Conservation (phyloP, 345 rosid species). For the Geranium brycei region DNA sequence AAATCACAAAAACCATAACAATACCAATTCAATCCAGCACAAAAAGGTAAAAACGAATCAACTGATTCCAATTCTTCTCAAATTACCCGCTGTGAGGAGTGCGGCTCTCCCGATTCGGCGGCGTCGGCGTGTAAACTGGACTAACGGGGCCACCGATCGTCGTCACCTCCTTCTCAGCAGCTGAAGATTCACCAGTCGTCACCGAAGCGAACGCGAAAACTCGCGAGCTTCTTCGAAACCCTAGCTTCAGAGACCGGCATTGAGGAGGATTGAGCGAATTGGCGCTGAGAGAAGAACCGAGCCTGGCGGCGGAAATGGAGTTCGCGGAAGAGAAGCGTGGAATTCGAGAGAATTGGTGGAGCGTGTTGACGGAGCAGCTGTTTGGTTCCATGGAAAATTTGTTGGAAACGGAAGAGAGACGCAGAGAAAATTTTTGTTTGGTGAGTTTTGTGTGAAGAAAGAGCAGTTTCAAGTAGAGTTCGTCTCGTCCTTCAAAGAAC, state of each 20-base stretch:
- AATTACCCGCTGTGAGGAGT: slow-evolving; percentile 94
- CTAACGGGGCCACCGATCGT: slow-evolving; percentile 17
- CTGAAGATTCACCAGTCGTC: slow-evolving; percentile 7
- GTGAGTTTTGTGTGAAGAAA: no score
- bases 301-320: slow-evolving; percentile 10
- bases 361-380: no score
- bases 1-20: no score
- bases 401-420: no score
- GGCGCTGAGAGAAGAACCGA: no score
- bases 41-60: neutral
- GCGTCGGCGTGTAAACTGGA: slow-evolving; percentile 60
- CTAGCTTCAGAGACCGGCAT: slow-evolving; percentile 3
- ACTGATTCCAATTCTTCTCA: neutral
- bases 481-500: no score
- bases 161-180: neutral
- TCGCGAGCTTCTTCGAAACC: slow-evolving; percentile 14
- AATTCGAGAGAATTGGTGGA: no score
- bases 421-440: no score
- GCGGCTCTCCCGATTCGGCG: slow-evolving; percentile 47
- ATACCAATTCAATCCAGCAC: neutral
- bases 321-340: slow-evolving; percentile 3
- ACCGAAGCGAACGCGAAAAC: slow-evolving; percentile 21
- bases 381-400: no score
- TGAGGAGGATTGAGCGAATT: no score
- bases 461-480: no score